These are phyloP conservation scores for Calonectria fujianensis DNA, from an alignment of 2,329 filamentous ascomycete species.

Conservation along the genomic window DNA sequence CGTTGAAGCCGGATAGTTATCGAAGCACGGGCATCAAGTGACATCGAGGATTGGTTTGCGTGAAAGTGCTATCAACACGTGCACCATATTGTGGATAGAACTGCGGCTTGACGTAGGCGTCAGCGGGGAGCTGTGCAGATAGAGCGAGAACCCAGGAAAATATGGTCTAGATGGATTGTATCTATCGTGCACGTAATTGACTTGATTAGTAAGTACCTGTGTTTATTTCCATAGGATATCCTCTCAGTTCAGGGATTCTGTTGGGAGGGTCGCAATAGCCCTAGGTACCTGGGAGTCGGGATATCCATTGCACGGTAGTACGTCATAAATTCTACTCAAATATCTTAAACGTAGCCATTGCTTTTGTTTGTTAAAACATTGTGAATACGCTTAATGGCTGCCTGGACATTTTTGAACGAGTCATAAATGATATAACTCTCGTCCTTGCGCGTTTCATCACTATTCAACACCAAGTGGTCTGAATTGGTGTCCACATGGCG, in stretches of 20 bases:
- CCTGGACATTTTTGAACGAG: not conserved
- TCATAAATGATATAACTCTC: not conserved
- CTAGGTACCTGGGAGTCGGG: not conserved
- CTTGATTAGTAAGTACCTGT: not conserved
- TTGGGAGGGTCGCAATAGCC: not conserved
- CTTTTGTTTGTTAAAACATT: not conserved
- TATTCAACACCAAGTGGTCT: not conserved
- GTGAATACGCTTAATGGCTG: not conserved
- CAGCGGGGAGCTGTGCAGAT: not conserved
- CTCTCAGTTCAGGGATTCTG: not conserved
- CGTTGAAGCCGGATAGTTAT: constrained; percentile 1
- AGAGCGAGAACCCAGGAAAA: not conserved
- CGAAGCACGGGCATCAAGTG: constrained; percentile 9
- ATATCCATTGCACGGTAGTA: not conserved
- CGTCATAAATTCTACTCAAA: not conserved
- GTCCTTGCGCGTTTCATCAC: not conserved
- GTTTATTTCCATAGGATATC: too few species aligned
- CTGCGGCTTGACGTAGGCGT: not conserved
- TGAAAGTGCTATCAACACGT: not conserved
- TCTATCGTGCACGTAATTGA: not conserved
- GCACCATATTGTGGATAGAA: not conserved
- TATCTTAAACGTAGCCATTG: too few species aligned
- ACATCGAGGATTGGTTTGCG: constrained; percentile 16
- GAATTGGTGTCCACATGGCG: not conserved
- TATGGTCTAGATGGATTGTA: not conserved